phyloP scores from a whole-genome alignment of 23 red algal species.

The Gracilaria caudata region DNA sequence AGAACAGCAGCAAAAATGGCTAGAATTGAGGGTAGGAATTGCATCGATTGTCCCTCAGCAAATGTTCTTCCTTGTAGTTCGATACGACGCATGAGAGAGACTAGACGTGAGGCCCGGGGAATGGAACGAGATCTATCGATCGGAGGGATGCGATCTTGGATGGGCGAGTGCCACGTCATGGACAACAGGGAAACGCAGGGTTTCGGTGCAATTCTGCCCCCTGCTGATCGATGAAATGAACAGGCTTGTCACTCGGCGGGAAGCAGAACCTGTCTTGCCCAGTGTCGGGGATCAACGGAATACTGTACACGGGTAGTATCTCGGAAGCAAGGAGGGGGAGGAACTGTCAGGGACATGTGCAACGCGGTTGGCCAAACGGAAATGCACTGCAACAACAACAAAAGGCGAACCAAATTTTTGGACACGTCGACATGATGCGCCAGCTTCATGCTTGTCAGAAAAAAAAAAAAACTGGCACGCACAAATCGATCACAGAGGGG shows the following conservation, averaged over 20 bases:
- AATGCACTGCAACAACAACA: not conserved
- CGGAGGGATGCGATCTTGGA: too few species aligned
- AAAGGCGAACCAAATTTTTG: not conserved
- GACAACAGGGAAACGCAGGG: too few species aligned
- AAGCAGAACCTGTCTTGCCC: too few species aligned
- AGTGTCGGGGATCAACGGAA: too few species aligned
- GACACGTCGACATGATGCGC: conserved; percentile 1
- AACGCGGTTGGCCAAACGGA: not conserved
- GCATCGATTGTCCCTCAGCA: not conserved
- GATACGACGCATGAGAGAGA: too few species aligned
- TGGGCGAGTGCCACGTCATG: too few species aligned
- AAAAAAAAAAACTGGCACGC: not conserved
- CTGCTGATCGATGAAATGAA: too few species aligned
- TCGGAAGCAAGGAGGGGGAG: not conserved
- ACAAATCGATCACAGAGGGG: not conserved
- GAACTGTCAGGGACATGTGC: not conserved
- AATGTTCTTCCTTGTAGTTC: not conserved
- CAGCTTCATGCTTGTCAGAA: not conserved
- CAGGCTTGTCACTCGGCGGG: too few species aligned
- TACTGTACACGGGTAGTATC: too few species aligned
- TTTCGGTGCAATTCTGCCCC: too few species aligned
- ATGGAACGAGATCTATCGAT: too few species aligned
- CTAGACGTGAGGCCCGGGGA: too few species aligned
- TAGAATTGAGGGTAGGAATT: not conserved
- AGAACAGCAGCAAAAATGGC: not conserved